Base-by-base conservation (phyloP, 1,284 basidiomycete genomes). In the Heterobasidion occidentale region DNA sequence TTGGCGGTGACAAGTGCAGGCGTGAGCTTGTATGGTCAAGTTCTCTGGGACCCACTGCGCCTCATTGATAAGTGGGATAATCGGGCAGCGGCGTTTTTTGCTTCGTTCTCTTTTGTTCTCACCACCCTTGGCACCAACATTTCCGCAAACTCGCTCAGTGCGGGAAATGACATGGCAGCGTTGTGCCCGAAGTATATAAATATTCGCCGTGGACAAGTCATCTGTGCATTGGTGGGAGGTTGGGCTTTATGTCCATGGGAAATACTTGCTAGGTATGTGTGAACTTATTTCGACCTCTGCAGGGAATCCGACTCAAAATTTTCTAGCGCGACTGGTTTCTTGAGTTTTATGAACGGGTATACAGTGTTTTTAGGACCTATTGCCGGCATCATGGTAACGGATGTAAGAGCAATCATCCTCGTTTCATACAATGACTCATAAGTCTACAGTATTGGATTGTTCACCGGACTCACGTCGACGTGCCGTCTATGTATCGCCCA, bases 21-120 rank as follows among this genome's bases (percentile, higher is more conserved):
- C 11, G 74, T 80, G 58, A 70, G 76, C 0, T 74, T 88, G 4
- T 89, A 89, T 63, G 85, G 82, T 35, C 68, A 77, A 54, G 70
- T 77, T 27, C 74, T 77, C 49, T 79, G 77, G 77, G 69, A 79
- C 61, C 74, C 79, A 19, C 64, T 77, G 14, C 70, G 67, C 52
- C 73, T 86, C 52, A 81, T 89, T 62, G 78, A 86, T 67, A 74
- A 74, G 51, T 88, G 85, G 84, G 81, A 87, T 62, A 88, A 88
- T 64, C 81, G 90, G 44, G 82, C 88, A 0, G 89, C 87, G 1
- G 83, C 86, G 45, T 92, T 92, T 75, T 89, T 92, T 64, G 83
- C 82, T 0, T 74, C 84, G 0, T 80, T 88, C 65, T 74, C 78
- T 27, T 91, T 89, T 69, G 73, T 79, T 9, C 68, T 91, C 34